Conservation (phyloP, 352 stramenopile species). For the Phytophthora constricta region DNA sequence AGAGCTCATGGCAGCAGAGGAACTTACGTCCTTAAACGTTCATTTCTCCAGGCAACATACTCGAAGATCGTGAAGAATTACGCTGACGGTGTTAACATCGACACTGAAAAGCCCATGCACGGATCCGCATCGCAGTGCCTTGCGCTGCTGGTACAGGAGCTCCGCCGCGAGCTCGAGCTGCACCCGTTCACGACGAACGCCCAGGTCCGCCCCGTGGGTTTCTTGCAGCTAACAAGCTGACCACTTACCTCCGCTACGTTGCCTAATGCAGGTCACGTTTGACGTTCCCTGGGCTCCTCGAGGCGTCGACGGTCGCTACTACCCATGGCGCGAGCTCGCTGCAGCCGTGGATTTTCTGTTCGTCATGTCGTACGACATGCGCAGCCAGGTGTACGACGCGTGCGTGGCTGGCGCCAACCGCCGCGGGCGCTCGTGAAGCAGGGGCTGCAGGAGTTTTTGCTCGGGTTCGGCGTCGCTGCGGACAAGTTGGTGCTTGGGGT, state of each 20-base stretch:
- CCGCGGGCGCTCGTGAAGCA: slow-evolving; percentile 73
- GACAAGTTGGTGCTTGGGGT: slow-evolving; percentile 90
- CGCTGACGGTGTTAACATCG: slow-evolving; percentile 85
- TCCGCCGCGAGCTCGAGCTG: slow-evolving; percentile 60
- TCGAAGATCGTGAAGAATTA: slow-evolving; percentile 67
- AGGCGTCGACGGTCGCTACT: slow-evolving; percentile 84
- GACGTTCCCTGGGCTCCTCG: slow-evolving; percentile 82
- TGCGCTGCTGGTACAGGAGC: slow-evolving; percentile 59
- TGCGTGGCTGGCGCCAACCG: slow-evolving; percentile 89
- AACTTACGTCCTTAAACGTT: neutral
- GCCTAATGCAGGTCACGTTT: slow-evolving; percentile 68
- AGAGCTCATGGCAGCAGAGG: neutral
- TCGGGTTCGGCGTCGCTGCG: slow-evolving; percentile 59
- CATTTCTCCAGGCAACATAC: slow-evolving; percentile 49
- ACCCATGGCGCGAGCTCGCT: slow-evolving; percentile 79
- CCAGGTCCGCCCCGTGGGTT: slow-evolving; percentile 44
- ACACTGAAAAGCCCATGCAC: slow-evolving; percentile 76
- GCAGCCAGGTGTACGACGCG: slow-evolving; percentile 90
- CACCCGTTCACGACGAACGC: slow-evolving; percentile 66
- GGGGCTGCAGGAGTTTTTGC: slow-evolving; percentile 80
- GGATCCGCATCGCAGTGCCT: slow-evolving; percentile 54
- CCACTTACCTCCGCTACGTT: slow-evolving; percentile 5
- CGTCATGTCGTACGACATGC: slow-evolving; percentile 95
- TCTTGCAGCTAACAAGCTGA: neutral
- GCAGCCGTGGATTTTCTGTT: slow-evolving; percentile 85